Base-by-base conservation (phyloP, 164 flowering plant species). In the Cinnamomum chago region DNA sequence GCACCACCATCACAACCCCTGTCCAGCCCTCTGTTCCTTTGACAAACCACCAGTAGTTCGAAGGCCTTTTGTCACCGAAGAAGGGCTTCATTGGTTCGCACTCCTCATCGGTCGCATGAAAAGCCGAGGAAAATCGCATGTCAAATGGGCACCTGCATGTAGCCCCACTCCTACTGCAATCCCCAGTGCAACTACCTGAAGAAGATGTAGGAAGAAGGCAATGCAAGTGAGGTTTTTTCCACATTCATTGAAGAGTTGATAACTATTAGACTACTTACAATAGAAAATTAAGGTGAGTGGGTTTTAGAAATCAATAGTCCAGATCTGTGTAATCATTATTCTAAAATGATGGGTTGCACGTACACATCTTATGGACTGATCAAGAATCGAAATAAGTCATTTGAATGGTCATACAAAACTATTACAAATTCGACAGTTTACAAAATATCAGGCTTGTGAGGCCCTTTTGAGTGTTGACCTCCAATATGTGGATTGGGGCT, bases 51-150 rank as follows among this genome's bases (percentile, higher is more conserved):
- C 94, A 88, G 72, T 92, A 92, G 82, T 84, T 82, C 0, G 78
- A 58, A 0, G 94, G 91, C 33, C 83, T 72, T 0, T 82, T 60
- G 0, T 85, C 73, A 1, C 94, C 92, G 50, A 92, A 92, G 73
- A 51, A 86, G 1, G 50, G 79, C 78, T 76, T 65, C 89, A 92
- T 82, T 14, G 89, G 88, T 71, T 82, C 86, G 33, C 88, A 92
- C 62, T 86, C 83, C 0, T 77, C 84, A 0, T 83, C 82, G 0
- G 86, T 86, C 2, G 93, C 89, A 52, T 87, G 85, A 90, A 80
- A 1, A 92, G 85, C 62, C 90, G 78, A 0, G 97, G 97, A 72
- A 92, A 92, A 79, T 92, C 97, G 50, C 97, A 92, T 0, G 94
- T 81, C 14, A 92, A 40, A 77, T 92, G 97, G 1, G 87, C 72